Base-by-base conservation (phyloP, 2,329 filamentous ascomycete genomes). In the Pseudodiploospora longispora region DNA sequence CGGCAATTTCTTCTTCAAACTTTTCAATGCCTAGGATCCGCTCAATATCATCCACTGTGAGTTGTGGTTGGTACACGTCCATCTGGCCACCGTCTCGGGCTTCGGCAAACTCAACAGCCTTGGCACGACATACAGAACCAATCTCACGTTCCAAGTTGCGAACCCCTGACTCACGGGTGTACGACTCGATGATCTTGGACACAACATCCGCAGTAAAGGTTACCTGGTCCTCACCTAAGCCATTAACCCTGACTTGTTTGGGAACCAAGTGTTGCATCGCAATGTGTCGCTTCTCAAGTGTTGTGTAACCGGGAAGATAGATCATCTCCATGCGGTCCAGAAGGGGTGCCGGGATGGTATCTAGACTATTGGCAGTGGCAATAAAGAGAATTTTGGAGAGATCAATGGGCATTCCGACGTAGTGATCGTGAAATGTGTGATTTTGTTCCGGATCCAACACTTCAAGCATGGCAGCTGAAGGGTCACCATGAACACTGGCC, bases 261-360 rank as follows among this genome's bases (percentile, higher is more conserved):
- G 93, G 93, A 19, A 98, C 83, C n/a, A 98, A 74, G 64, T 98
- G 93, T 55, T 85, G 84, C 55, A 82, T 82, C 10, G 93, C 91
- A 60, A 98, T 98, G 62, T 96, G 88, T 46, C 88, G 80, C 71
- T 98, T 98, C 71, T 98, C 93, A 12, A 97, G 76, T 5, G 90
- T 96, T 0, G 93, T 98, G 70, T 98, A 98, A 53, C 93, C 93
- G 2, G 89, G 87, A 27, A 98, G 78, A 52, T 86, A 79, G 43
- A 98, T 95, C 6, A 84, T 95, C 68, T 98, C 93, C 91, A 98
- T 96, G 47, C 93, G 85, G 65, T 98, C 93, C 9, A 98, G 75
- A 3, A 98, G 72, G 12, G 93, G 90, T n/a, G 89, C 75, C 2
- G 93, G 90, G 43, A 98, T 98, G 1, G 90, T 96, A 58, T 97